A percentile compares a stretch with the other conserved stretches of the same genome.
Evolutionary conservation across 1,139 yeast genomes (phyloP).

Genomic region (Pichia sorboxylosa): DNA sequence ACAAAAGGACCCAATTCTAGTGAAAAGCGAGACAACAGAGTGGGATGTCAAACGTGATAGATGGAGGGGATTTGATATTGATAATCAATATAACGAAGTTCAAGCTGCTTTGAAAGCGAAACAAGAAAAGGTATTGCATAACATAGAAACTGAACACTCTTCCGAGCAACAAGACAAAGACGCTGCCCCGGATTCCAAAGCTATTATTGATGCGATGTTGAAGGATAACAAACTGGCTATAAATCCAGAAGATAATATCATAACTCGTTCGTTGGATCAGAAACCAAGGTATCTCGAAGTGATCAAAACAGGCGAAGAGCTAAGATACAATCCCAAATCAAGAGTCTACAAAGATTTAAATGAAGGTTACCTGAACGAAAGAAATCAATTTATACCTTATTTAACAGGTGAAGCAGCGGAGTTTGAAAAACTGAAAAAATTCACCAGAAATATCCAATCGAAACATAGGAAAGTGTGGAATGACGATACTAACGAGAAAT

Average conservation of each 20-base stretch:
- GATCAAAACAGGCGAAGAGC: constrained; percentile 23
- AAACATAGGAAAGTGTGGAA: constrained; percentile 15
- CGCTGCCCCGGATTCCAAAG: constrained; percentile 10
- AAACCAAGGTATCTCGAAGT: constrained; percentile 29
- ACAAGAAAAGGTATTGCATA: constrained; percentile 16
- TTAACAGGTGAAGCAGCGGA: constrained; percentile 41
- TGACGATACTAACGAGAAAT: constrained; percentile 16
- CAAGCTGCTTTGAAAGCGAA: constrained; percentile 33
- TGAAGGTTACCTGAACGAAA: constrained; percentile 38
- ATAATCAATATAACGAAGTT: constrained; percentile 43
- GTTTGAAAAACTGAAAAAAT: constrained; percentile 35
- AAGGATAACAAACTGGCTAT: constrained; percentile 11
- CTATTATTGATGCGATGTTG: constrained; percentile 7
- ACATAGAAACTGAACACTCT: constrained; percentile 8
- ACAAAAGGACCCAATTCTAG: constrained; percentile 16
- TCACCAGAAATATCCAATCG: constrained; percentile 28
- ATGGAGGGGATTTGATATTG: constrained; percentile 62
- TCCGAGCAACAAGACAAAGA: neutral
- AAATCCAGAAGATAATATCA: constrained; percentile 12
- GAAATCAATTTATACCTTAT: constrained; percentile 42
- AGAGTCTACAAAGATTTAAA: constrained; percentile 36
- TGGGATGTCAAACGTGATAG: constrained; percentile 66
- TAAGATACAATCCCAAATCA: constrained; percentile 47
- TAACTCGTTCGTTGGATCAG: constrained; percentile 29
- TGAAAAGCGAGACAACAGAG: constrained; percentile 31